Conservation (phyloP, 352 stramenopile species). For the Globisporangium nunn region DNA sequence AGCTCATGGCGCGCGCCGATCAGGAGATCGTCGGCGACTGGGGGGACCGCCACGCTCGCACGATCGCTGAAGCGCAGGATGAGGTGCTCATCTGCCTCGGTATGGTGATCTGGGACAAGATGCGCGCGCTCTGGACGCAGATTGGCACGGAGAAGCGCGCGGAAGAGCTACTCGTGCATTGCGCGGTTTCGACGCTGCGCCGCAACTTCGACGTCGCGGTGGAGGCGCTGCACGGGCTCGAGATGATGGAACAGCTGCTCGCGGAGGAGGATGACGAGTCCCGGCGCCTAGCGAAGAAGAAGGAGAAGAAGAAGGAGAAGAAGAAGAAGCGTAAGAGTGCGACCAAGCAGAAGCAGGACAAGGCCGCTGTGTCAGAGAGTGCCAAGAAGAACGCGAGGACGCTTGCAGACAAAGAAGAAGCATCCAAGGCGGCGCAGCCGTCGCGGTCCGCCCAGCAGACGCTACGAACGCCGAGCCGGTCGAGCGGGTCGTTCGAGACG, state of each 20-base stretch:
- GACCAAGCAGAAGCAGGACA: constrained; percentile 58
- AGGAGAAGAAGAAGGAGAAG: constrained; percentile 86
- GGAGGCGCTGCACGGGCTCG: constrained; percentile 73
- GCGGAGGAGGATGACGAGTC: constrained; percentile 82
- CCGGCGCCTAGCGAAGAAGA: constrained; percentile 70
- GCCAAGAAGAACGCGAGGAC: constrained; percentile 5
- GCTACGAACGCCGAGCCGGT: constrained; percentile 3
- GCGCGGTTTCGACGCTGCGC: constrained; percentile 60
- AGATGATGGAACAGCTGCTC: constrained; percentile 85
- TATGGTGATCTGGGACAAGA: constrained; percentile 87
- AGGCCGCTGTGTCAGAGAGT: constrained; percentile 2
- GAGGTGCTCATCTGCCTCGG: constrained; percentile 83
- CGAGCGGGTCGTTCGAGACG: constrained; percentile 25
- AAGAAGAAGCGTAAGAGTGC: constrained; percentile 85
- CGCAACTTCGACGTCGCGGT: constrained; percentile 82
- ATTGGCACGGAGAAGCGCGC: constrained; percentile 66
- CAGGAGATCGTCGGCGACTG: constrained; percentile 80
- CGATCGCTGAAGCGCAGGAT: constrained; percentile 80
- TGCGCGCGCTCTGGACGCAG: constrained; percentile 80
- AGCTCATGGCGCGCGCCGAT: constrained; percentile 78
- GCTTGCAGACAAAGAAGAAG: constrained; percentile 12
- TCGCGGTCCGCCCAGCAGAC: too few species aligned
- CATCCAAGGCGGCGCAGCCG: too few species aligned
- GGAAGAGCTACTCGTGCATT: constrained; percentile 77
- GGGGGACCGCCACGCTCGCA: constrained; percentile 76